These are phyloP conservation scores for Talaromyces sp. DNA, from an alignment of 2,329 filamentous ascomycete genomes.

Conservation along the genomic window DNA sequence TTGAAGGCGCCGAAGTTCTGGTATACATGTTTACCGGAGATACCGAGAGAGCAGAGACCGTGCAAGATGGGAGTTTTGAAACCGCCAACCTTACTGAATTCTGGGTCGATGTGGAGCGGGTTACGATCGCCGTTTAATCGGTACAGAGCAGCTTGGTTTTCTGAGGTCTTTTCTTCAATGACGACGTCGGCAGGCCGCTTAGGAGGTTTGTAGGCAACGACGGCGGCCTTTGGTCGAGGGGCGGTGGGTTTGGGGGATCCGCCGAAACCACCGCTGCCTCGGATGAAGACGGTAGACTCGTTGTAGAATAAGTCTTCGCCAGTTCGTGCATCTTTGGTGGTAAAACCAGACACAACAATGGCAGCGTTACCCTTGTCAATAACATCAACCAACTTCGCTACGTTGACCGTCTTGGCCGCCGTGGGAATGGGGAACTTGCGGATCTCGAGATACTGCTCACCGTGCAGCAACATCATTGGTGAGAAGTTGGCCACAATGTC, in stretches of 20 bases:
- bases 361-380: slow-evolving; percentile 92
- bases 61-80: slow-evolving; percentile 94
- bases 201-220: slow-evolving; percentile 72
- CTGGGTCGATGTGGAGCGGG: slow-evolving; percentile 91
- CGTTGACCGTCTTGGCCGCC: slow-evolving; percentile 67
- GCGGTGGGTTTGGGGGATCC: slow-evolving; percentile 66
- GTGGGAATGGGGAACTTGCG: slow-evolving; percentile 89
- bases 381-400: slow-evolving; percentile 81
- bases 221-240: slow-evolving; percentile 70
- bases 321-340: slow-evolving; percentile 76
- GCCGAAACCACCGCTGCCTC: slow-evolving; percentile 84
- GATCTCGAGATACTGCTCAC: slow-evolving; percentile 96
- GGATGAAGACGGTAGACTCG: slow-evolving; percentile 86
- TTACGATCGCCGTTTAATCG: slow-evolving; percentile 91
- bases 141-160: slow-evolving; percentile 91
- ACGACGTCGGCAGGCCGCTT: slow-evolving; percentile 71
- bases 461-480: slow-evolving; percentile 97
- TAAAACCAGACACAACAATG: slow-evolving; percentile 71
- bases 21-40: slow-evolving; percentile 85
- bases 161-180: slow-evolving; percentile 76
- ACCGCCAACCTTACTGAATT: slow-evolving; percentile 89
- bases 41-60: slow-evolving; percentile 91
- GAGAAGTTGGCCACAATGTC: slow-evolving; percentile 92
- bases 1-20: slow-evolving; percentile 76
- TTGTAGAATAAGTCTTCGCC: slow-evolving; percentile 96